These are phyloP conservation scores for Saccharomyces hybrid DNA, from an alignment of 1,139 yeast genomes.

Conservation along the genomic window DNA sequence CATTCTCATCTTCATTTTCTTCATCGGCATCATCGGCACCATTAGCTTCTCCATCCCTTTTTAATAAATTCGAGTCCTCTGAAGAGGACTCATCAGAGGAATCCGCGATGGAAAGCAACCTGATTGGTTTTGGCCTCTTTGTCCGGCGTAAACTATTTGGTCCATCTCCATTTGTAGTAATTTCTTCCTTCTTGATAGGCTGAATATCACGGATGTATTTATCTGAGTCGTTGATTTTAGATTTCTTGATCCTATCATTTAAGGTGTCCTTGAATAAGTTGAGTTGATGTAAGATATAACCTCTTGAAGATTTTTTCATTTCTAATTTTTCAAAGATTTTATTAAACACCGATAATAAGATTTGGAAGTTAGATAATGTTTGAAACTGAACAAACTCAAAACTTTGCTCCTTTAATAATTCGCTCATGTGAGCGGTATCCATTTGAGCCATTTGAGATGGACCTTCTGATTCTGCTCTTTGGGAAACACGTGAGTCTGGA, in stretches of 20 bases:
- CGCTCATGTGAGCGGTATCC: conserved; percentile 7
- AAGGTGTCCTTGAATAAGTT: conserved; percentile 17
- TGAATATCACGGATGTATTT: conserved; percentile 8
- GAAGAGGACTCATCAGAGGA: conserved; percentile 2
- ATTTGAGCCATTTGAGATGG: background rate
- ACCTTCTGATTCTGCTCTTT: background rate
- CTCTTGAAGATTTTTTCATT: conserved; percentile 23
- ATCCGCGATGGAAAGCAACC: conserved; percentile 4
- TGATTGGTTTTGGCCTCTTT: background rate
- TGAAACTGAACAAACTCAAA: conserved; percentile 26
- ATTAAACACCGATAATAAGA: conserved; percentile 16
- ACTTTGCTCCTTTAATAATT: conserved; percentile 12
- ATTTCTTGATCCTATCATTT: conserved; percentile 13
- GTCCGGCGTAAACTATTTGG: background rate
- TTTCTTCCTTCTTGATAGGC: conserved; percentile 8
- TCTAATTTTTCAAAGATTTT: conserved; percentile 24
- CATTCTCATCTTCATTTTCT: conserved; percentile 9
- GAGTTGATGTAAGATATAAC: conserved; percentile 19
- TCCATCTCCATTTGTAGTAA: background rate
- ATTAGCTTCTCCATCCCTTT: conserved; percentile 7
- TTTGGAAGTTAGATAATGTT: conserved; percentile 23
- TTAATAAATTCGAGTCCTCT: background rate
- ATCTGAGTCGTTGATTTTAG: conserved; percentile 16
- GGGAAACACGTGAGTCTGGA: background rate
- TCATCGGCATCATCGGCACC: conserved; percentile 11